Evolutionary conservation across 345 rosid species (phyloP).

Genomic region (Eucalyptus marginata): DNA sequence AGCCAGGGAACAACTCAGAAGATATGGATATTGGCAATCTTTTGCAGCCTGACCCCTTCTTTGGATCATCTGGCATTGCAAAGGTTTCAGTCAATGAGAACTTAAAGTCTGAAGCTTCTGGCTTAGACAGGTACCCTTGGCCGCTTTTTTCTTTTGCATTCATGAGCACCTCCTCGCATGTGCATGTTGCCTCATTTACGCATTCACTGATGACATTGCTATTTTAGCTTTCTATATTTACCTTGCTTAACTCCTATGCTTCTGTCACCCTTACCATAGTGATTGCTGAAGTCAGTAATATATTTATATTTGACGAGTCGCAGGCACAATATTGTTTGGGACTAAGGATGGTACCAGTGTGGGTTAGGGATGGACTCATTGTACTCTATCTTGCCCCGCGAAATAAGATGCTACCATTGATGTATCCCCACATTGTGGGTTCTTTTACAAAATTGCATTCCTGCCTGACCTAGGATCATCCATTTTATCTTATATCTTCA

Average conservation of each 20-base stretch:
- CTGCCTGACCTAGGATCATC: background rate
- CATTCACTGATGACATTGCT: background rate
- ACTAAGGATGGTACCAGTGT: background rate
- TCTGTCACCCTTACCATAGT: background rate
- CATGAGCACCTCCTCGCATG: background rate
- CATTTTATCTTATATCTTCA: background rate
- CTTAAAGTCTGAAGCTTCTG: slow-evolving; percentile 18
- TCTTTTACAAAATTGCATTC: background rate
- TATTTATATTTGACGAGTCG: background rate
- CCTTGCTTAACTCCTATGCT: background rate
- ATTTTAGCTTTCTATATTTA: background rate
- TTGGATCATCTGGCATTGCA: slow-evolving; percentile 12
- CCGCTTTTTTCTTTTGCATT: background rate
- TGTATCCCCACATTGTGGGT: background rate
- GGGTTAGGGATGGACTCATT: background rate
- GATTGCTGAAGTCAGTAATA: background rate
- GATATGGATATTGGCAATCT: slow-evolving; percentile 20
- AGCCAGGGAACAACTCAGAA: background rate
- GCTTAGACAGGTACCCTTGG: slow-evolving; percentile 24
- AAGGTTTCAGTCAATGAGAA: slow-evolving; percentile 7
- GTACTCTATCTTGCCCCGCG: background rate
- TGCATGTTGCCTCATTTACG: background rate
- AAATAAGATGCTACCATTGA: background rate
- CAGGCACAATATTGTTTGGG: background rate
- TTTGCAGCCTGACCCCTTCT: slow-evolving; percentile 23